Conservation (phyloP, 345 rosid species). For the Reutealis trisperma region DNA sequence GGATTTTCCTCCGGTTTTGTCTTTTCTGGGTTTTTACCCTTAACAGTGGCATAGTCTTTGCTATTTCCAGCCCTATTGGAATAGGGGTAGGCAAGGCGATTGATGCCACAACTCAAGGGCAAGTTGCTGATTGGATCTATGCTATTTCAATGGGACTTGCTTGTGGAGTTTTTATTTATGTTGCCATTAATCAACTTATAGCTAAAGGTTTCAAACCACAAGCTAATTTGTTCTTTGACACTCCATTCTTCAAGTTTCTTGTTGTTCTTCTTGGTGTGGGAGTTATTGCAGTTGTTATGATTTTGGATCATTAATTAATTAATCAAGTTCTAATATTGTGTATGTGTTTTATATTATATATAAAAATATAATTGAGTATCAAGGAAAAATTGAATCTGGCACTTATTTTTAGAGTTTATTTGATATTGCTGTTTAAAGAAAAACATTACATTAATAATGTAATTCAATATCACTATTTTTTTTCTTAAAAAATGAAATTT, state of each 20-base stretch:
- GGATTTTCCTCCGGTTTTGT: no score
- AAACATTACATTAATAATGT: no score
- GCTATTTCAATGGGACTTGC: slow-evolving; percentile 84
- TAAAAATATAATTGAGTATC: no score
- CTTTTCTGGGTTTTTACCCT: no score
- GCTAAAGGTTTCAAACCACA: slow-evolving; percentile 75
- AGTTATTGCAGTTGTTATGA: slow-evolving; percentile 76
- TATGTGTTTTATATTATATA: background rate
- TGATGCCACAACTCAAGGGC: slow-evolving; percentile 70
- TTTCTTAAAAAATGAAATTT: no score
- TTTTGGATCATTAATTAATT: slow-evolving; percentile 57
- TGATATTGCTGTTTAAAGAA: no score
- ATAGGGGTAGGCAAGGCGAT: slow-evolving; percentile 84
- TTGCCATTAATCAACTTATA: slow-evolving; percentile 82
- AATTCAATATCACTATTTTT: no score
- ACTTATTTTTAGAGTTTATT: no score
- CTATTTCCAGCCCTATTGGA: slow-evolving; percentile 52
- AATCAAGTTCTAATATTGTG: background rate
- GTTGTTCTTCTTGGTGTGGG: slow-evolving; percentile 71
- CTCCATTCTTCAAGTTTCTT: slow-evolving; percentile 67
- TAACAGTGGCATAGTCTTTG: slow-evolving; percentile 74
- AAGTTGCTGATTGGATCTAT: slow-evolving; percentile 63
- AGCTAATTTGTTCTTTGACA: slow-evolving; percentile 46
- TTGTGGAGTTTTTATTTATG: slow-evolving; percentile 80
- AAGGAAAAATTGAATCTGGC: no score